A percentile compares a stretch with the other conserved stretches of the same genome.
These are phyloP conservation scores for Mycena vitilis DNA, from an alignment of 768 basidiomycete species.

Conservation along the genomic window DNA sequence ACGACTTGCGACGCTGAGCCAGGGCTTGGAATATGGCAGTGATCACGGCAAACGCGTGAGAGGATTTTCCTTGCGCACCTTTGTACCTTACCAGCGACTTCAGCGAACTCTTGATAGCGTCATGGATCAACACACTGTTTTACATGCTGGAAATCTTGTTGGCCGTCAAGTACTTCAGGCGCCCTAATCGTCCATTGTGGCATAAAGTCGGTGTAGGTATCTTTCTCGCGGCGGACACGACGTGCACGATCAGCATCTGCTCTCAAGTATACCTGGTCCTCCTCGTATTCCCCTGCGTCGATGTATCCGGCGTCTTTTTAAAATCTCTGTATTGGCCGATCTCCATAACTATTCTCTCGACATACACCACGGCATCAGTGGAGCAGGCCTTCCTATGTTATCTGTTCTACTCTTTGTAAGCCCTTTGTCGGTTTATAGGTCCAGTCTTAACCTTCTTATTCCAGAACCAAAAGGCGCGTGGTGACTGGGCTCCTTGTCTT, in stretches of 20 bases:
- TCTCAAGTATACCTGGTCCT: slow-evolving; percentile 9
- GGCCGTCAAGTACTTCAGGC: slow-evolving; percentile 11
- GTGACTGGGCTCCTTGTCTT: slow-evolving; percentile 17
- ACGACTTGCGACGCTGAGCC: no score
- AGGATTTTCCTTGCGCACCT: neutral
- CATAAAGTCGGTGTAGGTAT: slow-evolving; percentile 12
- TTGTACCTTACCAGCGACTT: neutral
- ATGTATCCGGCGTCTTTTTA: neutral
- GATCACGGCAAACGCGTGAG: neutral
- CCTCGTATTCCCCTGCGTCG: slow-evolving; percentile 6
- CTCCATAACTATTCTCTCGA: slow-evolving; percentile 7
- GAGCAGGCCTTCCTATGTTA: slow-evolving; percentile 24
- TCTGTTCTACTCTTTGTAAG: slow-evolving; percentile 21
- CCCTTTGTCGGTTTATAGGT: no score
- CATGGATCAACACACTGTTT: slow-evolving; percentile 14
- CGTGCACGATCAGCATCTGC: slow-evolving; percentile 9
- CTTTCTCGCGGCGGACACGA: slow-evolving; percentile 6
- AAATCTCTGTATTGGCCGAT: neutral
- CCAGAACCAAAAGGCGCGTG: slow-evolving; percentile 3
- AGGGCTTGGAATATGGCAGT: neutral
- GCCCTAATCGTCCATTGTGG: slow-evolving; percentile 3
- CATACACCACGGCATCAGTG: slow-evolving; percentile 22
- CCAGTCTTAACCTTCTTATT: neutral
- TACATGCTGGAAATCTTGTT: slow-evolving; percentile 22
- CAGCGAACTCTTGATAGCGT: slow-evolving; percentile 18